These are phyloP conservation scores for Xerophyta viscosa DNA, from an alignment of 106 monocot genomes.

Conservation along the genomic window DNA sequence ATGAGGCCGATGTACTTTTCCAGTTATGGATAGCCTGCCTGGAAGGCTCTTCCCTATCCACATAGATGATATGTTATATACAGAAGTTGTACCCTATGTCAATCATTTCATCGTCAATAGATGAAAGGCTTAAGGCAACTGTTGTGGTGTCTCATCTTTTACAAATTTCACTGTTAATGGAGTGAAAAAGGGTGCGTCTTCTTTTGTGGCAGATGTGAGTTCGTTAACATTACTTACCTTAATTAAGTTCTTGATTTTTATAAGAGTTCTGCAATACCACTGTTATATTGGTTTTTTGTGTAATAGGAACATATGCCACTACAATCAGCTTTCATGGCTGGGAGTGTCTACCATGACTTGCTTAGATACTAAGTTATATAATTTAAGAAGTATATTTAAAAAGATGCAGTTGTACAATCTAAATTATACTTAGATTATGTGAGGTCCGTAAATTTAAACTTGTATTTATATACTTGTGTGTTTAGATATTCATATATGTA, in stretches of 20 bases:
- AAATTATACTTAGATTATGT: no score
- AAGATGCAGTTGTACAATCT: no score
- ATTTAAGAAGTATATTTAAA: no score
- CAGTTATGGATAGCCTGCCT: conserved; percentile 50
- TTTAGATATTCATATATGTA: no score
- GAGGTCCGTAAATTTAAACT: no score
- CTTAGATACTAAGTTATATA: no score
- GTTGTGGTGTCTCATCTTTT: conserved; percentile 12
- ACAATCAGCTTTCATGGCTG: conserved; percentile 44
- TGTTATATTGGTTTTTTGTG: conserved; percentile 7
- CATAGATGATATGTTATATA: conserved; percentile 38
- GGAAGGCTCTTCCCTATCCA: conserved; percentile 15
- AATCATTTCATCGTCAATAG: conserved; percentile 33
- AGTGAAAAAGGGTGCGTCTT: conserved; percentile 37
- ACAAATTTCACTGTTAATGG: conserved; percentile 25
- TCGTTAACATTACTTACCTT: not conserved
- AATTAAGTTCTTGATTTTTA: not conserved
- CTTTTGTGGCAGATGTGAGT: conserved; percentile 53
- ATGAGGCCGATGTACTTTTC: conserved; percentile 19
- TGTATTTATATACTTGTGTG: no score
- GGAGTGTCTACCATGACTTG: conserved; percentile 69
- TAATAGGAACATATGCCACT: conserved; percentile 30
- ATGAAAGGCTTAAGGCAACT: conserved; percentile 6
- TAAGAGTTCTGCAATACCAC: not conserved
- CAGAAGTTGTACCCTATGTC: conserved; percentile 45